A percentile compares a stretch with the other conserved stretches of the same genome.
Evolutionary conservation across 768 basidiomycete species (phyloP).

Genomic region (Mycena kentingensis): DNA sequence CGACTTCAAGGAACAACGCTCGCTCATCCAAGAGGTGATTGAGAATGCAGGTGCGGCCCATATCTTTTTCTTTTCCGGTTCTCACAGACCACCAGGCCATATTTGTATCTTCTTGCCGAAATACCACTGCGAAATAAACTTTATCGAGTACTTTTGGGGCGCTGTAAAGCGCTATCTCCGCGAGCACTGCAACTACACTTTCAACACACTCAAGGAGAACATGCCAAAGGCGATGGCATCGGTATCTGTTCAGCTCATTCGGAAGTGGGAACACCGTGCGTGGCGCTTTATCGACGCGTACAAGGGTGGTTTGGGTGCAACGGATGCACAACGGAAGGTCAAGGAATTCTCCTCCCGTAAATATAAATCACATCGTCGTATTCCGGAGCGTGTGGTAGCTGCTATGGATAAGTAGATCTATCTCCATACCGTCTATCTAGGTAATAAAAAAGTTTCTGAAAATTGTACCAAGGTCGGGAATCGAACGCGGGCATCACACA

Average conservation of each 20-base stretch:
- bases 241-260: slow-evolving; percentile 16
- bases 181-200: slow-evolving; percentile 15
- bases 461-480: no score
- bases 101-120: slow-evolving; percentile 20
- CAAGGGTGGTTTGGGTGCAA: slow-evolving; percentile 9
- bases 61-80: no score
- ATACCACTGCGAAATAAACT: slow-evolving; percentile 34
- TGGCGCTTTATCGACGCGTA: slow-evolving; percentile 23
- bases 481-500: no score
- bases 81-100: no score
- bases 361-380: slow-evolving; percentile 26
- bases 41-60: slow-evolving; percentile 11
- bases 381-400: no score
- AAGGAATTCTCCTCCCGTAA: slow-evolving; percentile 22
- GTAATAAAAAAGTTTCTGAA: no score
- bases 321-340: slow-evolving; percentile 23
- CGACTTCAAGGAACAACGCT: slow-evolving; percentile 25
- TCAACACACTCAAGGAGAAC: slow-evolving; percentile 2
- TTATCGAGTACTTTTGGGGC: slow-evolving; percentile 27
- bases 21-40: slow-evolving; percentile 22
- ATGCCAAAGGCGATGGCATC: slow-evolving; percentile 22
- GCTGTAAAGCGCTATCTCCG: slow-evolving; percentile 9
- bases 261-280: slow-evolving; percentile 26
- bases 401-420: no score
- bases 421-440: no score